Evolutionary conservation across 176 grass and related monocot genomes (phyloP).

Genomic region (Guadua angustifolia): DNA sequence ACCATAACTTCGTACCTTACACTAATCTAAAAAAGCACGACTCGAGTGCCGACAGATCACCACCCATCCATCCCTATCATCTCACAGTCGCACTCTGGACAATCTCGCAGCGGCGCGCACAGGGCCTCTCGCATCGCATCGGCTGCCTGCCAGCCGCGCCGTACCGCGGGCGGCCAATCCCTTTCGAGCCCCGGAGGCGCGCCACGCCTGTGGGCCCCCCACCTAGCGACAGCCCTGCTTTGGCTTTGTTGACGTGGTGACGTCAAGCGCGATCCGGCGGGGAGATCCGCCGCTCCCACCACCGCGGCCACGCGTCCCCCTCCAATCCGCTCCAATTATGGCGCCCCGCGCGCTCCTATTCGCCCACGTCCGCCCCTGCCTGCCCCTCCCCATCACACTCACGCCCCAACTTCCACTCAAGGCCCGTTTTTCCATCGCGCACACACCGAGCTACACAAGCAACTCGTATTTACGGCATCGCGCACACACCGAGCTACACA

Average conservation of each 20-base stretch:
- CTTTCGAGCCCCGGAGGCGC: background rate
- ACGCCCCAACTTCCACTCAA: background rate
- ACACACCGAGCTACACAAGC: background rate
- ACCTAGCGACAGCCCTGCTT: background rate
- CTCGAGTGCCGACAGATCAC: no score
- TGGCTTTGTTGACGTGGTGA: background rate
- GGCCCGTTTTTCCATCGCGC: background rate
- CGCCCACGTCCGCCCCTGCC: slow-evolving; percentile 15
- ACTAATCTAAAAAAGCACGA: no score
- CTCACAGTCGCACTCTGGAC: no score
- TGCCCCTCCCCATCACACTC: slow-evolving; percentile 27
- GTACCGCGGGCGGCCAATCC: background rate
- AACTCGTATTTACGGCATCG: background rate
- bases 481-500: background rate
- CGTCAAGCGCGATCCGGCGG: background rate
- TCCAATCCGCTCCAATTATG: slow-evolving; percentile 29
- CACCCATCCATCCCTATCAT: no score
- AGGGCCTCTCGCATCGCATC: no score
- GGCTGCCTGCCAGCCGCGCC: no score
- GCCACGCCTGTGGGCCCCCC: background rate
- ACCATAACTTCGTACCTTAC: no score
- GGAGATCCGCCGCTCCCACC: background rate
- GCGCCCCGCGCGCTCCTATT: background rate
- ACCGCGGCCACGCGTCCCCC: background rate
- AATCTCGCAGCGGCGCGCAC: no score